Percentiles rank a stretch among this genome's conserved stretches.
phyloP scores from a whole-genome alignment of 169 alveolate species.

The Eimeria sp. region DNA sequence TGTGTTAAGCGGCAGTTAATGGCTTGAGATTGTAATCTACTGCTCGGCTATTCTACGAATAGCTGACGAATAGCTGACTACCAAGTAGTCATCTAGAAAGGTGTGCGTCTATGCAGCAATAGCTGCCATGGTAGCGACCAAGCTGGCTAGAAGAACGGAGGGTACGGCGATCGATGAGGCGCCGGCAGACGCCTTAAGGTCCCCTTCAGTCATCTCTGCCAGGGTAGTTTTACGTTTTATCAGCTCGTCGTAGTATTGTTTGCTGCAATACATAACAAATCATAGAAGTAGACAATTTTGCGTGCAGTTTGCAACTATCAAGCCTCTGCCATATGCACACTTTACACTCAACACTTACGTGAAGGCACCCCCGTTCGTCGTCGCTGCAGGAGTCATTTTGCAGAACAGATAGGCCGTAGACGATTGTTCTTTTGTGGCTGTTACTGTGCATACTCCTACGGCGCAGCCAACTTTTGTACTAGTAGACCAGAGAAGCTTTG shows the following conservation, averaged over 20 bases:
- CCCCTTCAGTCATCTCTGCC: not conserved
- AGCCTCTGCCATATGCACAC: no score
- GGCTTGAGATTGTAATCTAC: no score
- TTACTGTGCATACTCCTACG: not conserved
- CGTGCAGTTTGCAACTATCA: no score
- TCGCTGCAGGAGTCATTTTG: not conserved
- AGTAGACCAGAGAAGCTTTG: not conserved
- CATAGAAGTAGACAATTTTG: not conserved
- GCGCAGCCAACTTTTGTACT: not conserved
- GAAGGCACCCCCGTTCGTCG: not conserved
- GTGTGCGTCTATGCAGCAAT: not conserved
- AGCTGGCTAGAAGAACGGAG: not conserved
- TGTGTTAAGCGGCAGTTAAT: no score
- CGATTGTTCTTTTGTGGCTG: not conserved
- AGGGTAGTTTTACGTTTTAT: not conserved
- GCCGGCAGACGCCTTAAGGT: not conserved
- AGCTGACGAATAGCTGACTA: no score
- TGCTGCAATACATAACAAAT: not conserved
- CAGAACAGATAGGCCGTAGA: not conserved
- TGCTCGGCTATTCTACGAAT: no score
- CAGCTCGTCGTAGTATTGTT: not conserved
- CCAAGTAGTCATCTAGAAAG: not conserved
- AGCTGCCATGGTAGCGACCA: not conserved
- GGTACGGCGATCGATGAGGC: not conserved
- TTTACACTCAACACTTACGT: not conserved